Percentiles rank a stretch among this genome's conserved stretches.
These are phyloP conservation scores for Xylariaceae sp. DNA, from an alignment of 2,329 filamentous ascomycete species.

Conservation along the genomic window DNA sequence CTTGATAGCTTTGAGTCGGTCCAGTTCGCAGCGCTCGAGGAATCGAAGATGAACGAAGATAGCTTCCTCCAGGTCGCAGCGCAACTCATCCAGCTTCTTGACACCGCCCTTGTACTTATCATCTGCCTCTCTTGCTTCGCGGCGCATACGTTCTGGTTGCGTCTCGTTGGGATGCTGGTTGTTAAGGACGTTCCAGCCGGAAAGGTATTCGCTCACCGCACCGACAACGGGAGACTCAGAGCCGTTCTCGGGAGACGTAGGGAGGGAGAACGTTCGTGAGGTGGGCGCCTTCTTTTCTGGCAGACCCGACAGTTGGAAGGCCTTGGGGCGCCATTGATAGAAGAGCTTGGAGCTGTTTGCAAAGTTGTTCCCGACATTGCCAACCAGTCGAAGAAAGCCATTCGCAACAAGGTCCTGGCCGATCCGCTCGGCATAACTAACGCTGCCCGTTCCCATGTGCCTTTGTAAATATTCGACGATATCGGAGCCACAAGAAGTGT, in stretches of 20 bases:
- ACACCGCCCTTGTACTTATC: constrained; percentile 91
- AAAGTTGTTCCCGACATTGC: constrained; percentile 93
- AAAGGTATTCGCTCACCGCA: constrained; percentile 85
- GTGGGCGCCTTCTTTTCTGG: constrained; percentile 84
- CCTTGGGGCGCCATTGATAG: constrained; percentile 95
- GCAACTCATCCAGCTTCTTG: constrained; percentile 84
- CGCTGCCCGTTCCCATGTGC: constrained; percentile 80
- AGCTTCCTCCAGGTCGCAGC: constrained; percentile 93
- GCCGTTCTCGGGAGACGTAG: constrained; percentile 64
- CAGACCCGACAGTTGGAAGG: constrained; percentile 85
- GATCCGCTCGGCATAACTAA: constrained; percentile 92
- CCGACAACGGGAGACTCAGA: constrained; percentile 83
- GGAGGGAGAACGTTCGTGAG: constrained; percentile 76
- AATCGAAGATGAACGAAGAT: constrained; percentile 93
- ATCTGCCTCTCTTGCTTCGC: constrained; percentile 89
- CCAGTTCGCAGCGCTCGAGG: constrained; percentile 95
- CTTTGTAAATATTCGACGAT: constrained; percentile 96
- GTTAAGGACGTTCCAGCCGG: constrained; percentile 92
- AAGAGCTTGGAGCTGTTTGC: constrained; percentile 97
- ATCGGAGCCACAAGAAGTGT: constrained; percentile 88
- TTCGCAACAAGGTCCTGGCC: constrained; percentile 89
- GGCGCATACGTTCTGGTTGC: constrained; percentile 80
- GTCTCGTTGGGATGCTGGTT: constrained; percentile 94
- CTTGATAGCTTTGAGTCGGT: constrained; percentile 97
- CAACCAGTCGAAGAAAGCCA: constrained; percentile 88